Evolutionary conservation across 768 basidiomycete species (phyloP), one percentile per base, ranked within the genome.

Genomic region (Calocera cornea): DNA sequence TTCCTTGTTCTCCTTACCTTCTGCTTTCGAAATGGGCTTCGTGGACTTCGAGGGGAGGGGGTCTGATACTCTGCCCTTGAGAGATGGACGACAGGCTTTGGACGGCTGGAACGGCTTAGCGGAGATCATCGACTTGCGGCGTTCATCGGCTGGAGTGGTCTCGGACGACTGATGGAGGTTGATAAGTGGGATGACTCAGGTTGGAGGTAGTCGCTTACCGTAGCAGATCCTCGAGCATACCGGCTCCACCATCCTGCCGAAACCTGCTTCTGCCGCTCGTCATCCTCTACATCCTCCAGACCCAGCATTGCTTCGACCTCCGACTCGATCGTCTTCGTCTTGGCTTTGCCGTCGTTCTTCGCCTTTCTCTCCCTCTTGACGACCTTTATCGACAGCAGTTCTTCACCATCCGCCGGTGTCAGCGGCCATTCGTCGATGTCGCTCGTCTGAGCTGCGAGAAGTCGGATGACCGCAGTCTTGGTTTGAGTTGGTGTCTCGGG

Each of bases 401-500:
- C 54, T 10, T 27, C 54, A 2, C 54, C 54, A 29, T 60, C 54
- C 31, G 14, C 54, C 11, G 54, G 54, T 10, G 54, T 60, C 16
- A 60, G 11, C 54, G 54, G 54, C 54, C 54, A 60, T 27, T 60
- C 54, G 27, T 60, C 54, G 27, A 60, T 60, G 10, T 60, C 54
- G 31, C 54, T 60, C 5, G 54, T 29, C 27, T 2, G 31, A 10
- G 31, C 14, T 5, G 54, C 54, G 19, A 60, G 54, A 2, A 27
- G 11, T 10, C 54, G 11, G 31, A 60, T 19, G 19, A 60, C 54
- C 10, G 11, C 27, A 33, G 54, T 60, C 54, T 60, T 60, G 2
- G 31, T 19, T 10, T 60, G 54, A 31, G 54, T 60, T 16, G 54
- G 54, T 60, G 54, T 60, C 19, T 60, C 54, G 7, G 31, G 54